Evolutionary conservation across 176 grass and related monocot species (phyloP).

Genomic region (Lolium perenne): DNA sequence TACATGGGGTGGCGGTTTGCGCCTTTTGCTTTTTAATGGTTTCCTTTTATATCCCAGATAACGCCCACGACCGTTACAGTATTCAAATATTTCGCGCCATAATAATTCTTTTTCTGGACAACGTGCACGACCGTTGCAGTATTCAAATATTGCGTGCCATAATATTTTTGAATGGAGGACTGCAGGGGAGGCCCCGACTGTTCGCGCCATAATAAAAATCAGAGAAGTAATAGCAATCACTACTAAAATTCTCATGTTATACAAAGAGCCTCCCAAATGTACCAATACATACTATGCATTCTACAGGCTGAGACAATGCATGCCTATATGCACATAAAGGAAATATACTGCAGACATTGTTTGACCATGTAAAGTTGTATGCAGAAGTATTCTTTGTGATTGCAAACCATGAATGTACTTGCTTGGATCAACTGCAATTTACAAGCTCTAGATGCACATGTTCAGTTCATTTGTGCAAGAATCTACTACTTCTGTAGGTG

Average conservation of each 20-base stretch:
- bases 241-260: neutral
- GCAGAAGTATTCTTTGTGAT: neutral
- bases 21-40: neutral
- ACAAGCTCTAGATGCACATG: conserved; percentile 6
- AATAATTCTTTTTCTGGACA: neutral
- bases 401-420: conserved; percentile 23
- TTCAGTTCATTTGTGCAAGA: neutral
- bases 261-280: conserved; percentile 11
- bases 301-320: neutral
- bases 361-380: conserved; percentile 19
- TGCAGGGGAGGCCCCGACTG: neutral
- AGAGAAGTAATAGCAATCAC: conserved; percentile 13
- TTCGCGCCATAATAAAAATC: neutral
- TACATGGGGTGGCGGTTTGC: neutral
- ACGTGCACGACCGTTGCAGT: neutral
- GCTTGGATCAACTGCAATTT: conserved; percentile 20
- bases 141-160: neutral
- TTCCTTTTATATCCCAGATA: conserved; percentile 11
- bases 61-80: neutral
- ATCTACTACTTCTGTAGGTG: neutral
- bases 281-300: neutral
- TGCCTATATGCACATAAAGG: conserved; percentile 19
- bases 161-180: neutral
- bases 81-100: neutral
- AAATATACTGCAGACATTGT: neutral